Evolutionary conservation across 208 protist genomes (phyloP).

Genomic region (Trypanosoma cruzi): DNA sequence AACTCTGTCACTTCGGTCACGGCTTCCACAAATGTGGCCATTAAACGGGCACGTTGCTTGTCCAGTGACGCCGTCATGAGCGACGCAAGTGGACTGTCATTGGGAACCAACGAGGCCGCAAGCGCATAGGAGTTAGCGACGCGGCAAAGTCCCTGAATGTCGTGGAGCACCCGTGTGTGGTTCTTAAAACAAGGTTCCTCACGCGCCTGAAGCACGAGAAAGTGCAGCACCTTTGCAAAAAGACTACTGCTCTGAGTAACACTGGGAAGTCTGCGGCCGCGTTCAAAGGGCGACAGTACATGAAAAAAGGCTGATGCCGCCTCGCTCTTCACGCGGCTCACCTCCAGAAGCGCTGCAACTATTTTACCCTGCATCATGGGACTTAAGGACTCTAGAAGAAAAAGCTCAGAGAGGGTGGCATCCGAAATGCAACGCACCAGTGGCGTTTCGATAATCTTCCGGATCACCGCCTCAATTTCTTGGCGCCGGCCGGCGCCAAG

Average conservation of each 20-base stretch:
- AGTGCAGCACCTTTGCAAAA: conserved; percentile 47
- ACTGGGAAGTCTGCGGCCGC: conserved; percentile 14
- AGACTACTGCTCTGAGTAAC: conserved; percentile 40
- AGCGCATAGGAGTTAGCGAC: conserved; percentile 53
- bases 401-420: conserved; percentile 3
- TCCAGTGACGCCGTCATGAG: conserved; percentile 53
- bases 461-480: conserved; percentile 31
- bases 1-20: conserved; percentile 11
- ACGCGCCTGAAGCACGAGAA: conserved; percentile 24
- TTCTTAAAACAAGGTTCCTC: conserved; percentile 14
- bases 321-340: conserved; percentile 12
- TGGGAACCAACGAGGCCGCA: conserved; percentile 57
- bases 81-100: conserved; percentile 20
- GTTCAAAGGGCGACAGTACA: conserved; percentile 17
- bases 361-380: neutral
- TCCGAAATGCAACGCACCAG: conserved; percentile 29
- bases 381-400: conserved; percentile 14
- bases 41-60: conserved; percentile 22
- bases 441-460: conserved; percentile 7
- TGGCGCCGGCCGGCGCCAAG: conserved; percentile 19
- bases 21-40: conserved; percentile 19
- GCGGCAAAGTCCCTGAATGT: conserved; percentile 38
- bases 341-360: conserved; percentile 17
- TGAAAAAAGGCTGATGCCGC: conserved; percentile 7
- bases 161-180: conserved; percentile 24